Evolutionary conservation across 2,329 filamentous ascomycete species (phyloP).

Genomic region (Hymenoscyphus linearis): DNA sequence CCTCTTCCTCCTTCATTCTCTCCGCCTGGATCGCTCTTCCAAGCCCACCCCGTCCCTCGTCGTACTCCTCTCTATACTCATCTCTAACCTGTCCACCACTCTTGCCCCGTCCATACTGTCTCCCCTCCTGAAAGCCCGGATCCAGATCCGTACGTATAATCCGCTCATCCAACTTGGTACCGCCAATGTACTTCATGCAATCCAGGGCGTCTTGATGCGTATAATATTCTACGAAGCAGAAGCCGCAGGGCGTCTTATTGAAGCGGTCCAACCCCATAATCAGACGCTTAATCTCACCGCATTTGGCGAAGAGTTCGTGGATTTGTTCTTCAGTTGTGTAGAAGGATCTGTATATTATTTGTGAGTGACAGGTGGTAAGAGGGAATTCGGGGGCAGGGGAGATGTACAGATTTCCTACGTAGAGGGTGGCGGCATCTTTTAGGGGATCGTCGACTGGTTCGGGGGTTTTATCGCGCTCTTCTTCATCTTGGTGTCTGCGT

Average conservation of each 20-base stretch:
- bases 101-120: constrained; percentile 93
- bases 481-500: constrained; percentile 52
- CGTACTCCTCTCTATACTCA: constrained; percentile 95
- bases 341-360: constrained; percentile 60
- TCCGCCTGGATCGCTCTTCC: constrained; percentile 72
- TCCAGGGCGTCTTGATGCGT: constrained; percentile 95
- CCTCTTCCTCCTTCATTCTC: constrained; percentile 50
- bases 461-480: constrained; percentile 40
- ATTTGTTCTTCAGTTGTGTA: constrained; percentile 99
- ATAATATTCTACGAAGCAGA: constrained; percentile 99
- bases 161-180: constrained; percentile 95
- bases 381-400: neutral
- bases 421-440: constrained; percentile 85
- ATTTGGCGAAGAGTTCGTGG: constrained; percentile 92
- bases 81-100: constrained; percentile 95
- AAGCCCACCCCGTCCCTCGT: constrained; percentile 87
- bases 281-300: constrained; percentile 95
- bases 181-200: constrained; percentile 97
- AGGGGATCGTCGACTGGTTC: constrained; percentile 68
- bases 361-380: neutral
- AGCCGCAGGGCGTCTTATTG: constrained; percentile 96
- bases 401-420: constrained; percentile 87
- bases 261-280: constrained; percentile 97
- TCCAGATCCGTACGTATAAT: constrained; percentile 94
- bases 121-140: constrained; percentile 90